These are phyloP conservation scores for Arthrobotrys conoides DNA, from an alignment of 2,329 filamentous ascomycete species.

Conservation along the genomic window DNA sequence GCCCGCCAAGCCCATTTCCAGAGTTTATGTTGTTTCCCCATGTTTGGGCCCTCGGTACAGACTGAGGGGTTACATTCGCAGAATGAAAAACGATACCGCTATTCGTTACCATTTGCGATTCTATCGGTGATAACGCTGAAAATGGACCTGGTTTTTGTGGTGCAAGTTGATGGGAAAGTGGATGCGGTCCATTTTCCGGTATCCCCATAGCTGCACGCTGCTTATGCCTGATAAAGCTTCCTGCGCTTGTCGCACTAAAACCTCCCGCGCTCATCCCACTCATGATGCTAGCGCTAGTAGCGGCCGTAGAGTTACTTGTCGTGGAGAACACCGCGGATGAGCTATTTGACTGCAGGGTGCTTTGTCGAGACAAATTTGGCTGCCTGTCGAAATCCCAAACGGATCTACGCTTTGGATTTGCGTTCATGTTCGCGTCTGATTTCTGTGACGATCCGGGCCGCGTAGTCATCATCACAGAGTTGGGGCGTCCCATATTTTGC, in stretches of 20 bases:
- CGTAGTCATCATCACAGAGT: slow-evolving; percentile 43
- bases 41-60: slow-evolving; percentile 66
- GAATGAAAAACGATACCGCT: slow-evolving; percentile 67
- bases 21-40: slow-evolving; percentile 65
- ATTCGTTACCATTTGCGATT: slow-evolving; percentile 65
- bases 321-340: slow-evolving; percentile 67
- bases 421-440: slow-evolving; percentile 20
- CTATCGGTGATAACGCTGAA: slow-evolving; percentile 58
- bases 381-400: slow-evolving; percentile 57
- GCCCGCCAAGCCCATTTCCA: slow-evolving; percentile 79
- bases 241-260: slow-evolving; percentile 94
- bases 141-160: slow-evolving; percentile 45
- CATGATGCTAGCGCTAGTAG: slow-evolving; percentile 87
- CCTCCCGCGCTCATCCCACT: slow-evolving; percentile 90
- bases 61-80: slow-evolving; percentile 64
- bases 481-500: slow-evolving; percentile 42
- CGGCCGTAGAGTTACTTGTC: slow-evolving; percentile 77
- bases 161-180: slow-evolving; percentile 42
- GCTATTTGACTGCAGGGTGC: slow-evolving; percentile 53
- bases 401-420: slow-evolving; percentile 51
- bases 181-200: slow-evolving; percentile 71
- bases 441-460: slow-evolving; percentile 35
- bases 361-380: slow-evolving; percentile 57
- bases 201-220: slow-evolving; percentile 72
- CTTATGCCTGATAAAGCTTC: slow-evolving; percentile 86